Conservation (phyloP, 805 yeast genomes). For the Ogataea dorogensis region DNA sequence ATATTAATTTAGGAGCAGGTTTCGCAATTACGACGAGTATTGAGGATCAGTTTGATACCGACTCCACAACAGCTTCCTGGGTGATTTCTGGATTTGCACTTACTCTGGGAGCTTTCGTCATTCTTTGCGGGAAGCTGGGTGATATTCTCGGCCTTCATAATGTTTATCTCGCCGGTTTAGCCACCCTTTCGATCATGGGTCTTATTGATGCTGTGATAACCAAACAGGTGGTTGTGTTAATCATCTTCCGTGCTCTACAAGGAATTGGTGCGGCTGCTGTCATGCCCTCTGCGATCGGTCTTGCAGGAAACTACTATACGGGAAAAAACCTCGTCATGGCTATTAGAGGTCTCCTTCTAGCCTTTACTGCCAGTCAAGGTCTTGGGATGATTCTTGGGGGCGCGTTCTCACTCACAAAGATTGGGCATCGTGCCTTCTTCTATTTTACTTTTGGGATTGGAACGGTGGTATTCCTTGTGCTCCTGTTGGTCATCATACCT, state of each 20-base stretch:
- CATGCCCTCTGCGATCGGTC: constrained; percentile 33
- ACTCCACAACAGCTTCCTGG: constrained; percentile 40
- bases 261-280: constrained; percentile 43
- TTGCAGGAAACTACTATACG: constrained; percentile 26
- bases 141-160: constrained; percentile 10
- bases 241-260: constrained; percentile 45
- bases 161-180: constrained; percentile 4
- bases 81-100: constrained; percentile 43
- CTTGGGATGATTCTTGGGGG: constrained; percentile 45
- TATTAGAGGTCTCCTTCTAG: constrained; percentile 20
- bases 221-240: constrained; percentile 35
- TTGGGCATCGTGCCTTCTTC: constrained; percentile 41
- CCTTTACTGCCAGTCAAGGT: constrained; percentile 32
- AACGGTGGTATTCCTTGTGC: constrained; percentile 18
- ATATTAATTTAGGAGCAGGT: constrained; percentile 28
- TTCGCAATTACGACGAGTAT: constrained; percentile 23
- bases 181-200: constrained; percentile 23
- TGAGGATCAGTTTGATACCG: constrained; percentile 39
- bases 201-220: constrained; percentile 38
- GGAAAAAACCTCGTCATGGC: constrained; percentile 18
- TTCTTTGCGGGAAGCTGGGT: constrained; percentile 41
- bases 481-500: constrained; percentile 29
- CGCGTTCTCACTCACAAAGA: constrained; percentile 37
- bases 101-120: constrained; percentile 44
- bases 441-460: constrained; percentile 37